Evolutionary conservation across 305 asterid genomes (phyloP).

Genomic region (Euphrasia arctica): DNA sequence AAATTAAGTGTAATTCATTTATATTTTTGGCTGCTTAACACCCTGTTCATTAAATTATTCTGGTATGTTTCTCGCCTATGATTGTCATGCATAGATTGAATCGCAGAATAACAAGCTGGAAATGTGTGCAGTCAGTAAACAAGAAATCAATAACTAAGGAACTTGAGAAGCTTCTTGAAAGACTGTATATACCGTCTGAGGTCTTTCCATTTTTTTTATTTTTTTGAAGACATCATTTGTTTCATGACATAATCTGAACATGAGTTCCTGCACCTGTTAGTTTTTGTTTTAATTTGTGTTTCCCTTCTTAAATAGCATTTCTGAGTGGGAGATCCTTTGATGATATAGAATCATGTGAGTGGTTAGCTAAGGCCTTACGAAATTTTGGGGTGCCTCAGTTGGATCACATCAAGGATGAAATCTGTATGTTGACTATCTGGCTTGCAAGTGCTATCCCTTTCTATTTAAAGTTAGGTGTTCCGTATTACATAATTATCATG

Average conservation of each 20-base stretch:
- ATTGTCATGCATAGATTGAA: conserved; percentile 67
- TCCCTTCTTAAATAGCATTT: conserved; percentile 38
- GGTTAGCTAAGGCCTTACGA: conserved; percentile 74
- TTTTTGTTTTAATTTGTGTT: conserved; percentile 11
- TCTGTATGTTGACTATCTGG: conserved; percentile 54
- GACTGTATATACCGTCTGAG: conserved; percentile 37
- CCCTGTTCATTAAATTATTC: not conserved
- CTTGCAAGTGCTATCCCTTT: conserved; percentile 14
- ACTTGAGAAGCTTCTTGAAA: conserved; percentile 92
- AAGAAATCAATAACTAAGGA: conserved; percentile 85
- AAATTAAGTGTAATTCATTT: not conserved
- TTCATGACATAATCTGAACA: not conserved
- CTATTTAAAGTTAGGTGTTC: not conserved
- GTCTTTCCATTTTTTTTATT: conserved; percentile 35
- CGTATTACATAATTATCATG: not conserved
- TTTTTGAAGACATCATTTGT: conserved; percentile 36
- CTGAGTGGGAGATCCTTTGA: conserved; percentile 88
- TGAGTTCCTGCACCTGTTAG: conserved; percentile 8
- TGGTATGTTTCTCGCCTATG: not conserved
- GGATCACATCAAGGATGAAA: conserved; percentile 71
- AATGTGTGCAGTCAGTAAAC: conserved; percentile 81
- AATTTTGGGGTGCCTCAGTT: conserved; percentile 73
- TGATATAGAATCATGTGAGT: conserved; percentile 96
- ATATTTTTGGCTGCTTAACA: not conserved
- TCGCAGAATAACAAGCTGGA: conserved; percentile 91